Conservation (phyloP, 305 asterid genomes). For the Stenogyne calaminthoides region DNA sequence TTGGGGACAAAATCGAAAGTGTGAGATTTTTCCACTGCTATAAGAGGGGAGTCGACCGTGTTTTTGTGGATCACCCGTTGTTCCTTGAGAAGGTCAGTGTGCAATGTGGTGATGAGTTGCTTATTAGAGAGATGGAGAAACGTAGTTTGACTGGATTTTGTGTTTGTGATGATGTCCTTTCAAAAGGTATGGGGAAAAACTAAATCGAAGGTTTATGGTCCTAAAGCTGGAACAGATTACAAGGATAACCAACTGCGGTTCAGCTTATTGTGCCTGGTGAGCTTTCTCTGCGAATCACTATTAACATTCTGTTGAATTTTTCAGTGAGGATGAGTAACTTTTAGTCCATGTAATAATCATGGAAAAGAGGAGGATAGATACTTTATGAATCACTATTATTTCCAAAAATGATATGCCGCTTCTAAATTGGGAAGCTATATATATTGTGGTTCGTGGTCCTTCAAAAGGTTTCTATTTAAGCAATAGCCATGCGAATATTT, state of each 20-base stretch:
- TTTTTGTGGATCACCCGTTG: constrained; percentile 86
- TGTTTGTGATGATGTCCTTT: constrained; percentile 7
- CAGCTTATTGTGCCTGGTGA: constrained; percentile 83
- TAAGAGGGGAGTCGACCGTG: constrained; percentile 96
- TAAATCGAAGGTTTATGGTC: constrained; percentile 79
- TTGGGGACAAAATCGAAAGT: constrained; percentile 60
- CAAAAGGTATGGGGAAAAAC: constrained; percentile 88
- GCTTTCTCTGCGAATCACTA: constrained; percentile 8
- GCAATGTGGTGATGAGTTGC: background rate
- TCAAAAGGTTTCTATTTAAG: no score
- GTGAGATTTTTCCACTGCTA: constrained; percentile 89
- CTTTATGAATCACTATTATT: no score
- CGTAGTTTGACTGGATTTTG: background rate
- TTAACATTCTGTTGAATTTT: background rate
- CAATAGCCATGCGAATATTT: background rate
- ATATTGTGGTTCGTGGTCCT: no score
- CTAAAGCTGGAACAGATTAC: constrained; percentile 79
- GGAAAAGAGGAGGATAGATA: no score
- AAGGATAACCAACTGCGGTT: constrained; percentile 80
- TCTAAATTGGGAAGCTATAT: no score
- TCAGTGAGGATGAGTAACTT: no score
- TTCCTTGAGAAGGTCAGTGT: constrained; percentile 79
- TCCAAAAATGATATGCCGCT: no score
- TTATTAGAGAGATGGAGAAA: background rate
- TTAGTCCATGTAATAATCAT: no score